These are phyloP conservation scores for Houttuynia cordata DNA, from an alignment of 164 flowering plant species.

Conservation along the genomic window DNA sequence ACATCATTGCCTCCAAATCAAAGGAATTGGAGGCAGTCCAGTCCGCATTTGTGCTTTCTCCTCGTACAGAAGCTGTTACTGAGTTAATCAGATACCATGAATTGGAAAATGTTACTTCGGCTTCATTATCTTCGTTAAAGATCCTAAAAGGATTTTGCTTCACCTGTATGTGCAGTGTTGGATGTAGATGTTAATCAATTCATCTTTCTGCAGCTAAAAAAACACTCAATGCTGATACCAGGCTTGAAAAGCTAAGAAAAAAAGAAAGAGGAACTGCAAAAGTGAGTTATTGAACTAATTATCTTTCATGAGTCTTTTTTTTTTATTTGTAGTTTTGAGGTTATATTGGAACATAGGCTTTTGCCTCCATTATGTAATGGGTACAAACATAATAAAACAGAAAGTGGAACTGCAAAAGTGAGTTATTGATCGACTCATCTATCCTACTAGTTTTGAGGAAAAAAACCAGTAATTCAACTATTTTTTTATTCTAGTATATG, in stretches of 20 bases:
- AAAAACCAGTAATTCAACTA: too few species aligned
- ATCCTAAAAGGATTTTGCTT: slow-evolving; percentile 56
- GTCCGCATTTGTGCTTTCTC: slow-evolving; percentile 60
- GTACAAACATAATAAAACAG: too few species aligned
- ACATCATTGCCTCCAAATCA: slow-evolving; percentile 47
- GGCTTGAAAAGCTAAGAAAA: slow-evolving; percentile 64
- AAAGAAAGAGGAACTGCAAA: slow-evolving; percentile 56
- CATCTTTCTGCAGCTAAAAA: slow-evolving; percentile 66
- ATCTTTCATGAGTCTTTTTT: too few species aligned
- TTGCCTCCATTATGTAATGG: too few species aligned
- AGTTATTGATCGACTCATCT: slow-evolving; percentile 13
- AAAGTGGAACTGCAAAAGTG: slow-evolving; percentile 63
- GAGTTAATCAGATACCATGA: slow-evolving; percentile 33
- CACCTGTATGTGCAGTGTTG: slow-evolving; percentile 51
- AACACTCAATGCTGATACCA: slow-evolving; percentile 47
- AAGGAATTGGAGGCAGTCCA: slow-evolving; percentile 56
- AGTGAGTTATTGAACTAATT: slow-evolving; percentile 30
- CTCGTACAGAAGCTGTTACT: slow-evolving; percentile 32
- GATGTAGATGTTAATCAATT: slow-evolving; percentile 64
- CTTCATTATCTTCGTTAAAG: slow-evolving; percentile 60
- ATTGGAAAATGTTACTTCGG: slow-evolving; percentile 73
- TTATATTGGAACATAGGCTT: too few species aligned
- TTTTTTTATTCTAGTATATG: too few species aligned
- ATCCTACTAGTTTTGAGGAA: too few species aligned
- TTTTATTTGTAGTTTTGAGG: too few species aligned